Base-by-base conservation (phyloP, 2,329 filamentous ascomycete genomes). In the Cordyceps fumosorosea region DNA sequence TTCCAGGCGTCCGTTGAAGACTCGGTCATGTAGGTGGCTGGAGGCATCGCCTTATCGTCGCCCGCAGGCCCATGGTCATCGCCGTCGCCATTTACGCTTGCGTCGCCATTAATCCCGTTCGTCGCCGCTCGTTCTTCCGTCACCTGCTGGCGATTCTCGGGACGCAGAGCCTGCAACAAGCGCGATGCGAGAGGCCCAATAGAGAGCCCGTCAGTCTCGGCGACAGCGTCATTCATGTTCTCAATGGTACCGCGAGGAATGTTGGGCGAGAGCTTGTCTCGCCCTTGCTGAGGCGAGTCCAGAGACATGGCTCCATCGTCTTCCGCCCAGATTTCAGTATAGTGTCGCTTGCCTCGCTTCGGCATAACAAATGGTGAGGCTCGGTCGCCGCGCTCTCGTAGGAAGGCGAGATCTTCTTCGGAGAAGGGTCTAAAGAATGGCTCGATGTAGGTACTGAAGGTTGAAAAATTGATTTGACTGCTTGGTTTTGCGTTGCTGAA, bases 401-500 rank as follows among this genome's bases (percentile, higher is more conserved):
- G 76, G 72, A 97, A 99, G 0, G 91, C 91, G 52, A 97, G 84
- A 71, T 99, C 95, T 72, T 99, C 95, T 71, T 99, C 95, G 0
- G 89, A 90, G 68, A 96, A 89, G 0, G 89, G 87, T 6, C 93
- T 86, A 66, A 97, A 95, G 76, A 90, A 98, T 0, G 93, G 91
- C 66, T 99, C 95, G 60, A 96, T 84, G 71, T 95, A 96, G 6
- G 89, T 87, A n/a, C 89, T 88, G 74, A 99, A 99, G 1, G 93
- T 96, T 62, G 86, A 89, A 66, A 95, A 95, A 72, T 90, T 93
- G 73, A 98, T 95, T 78, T 99, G 95, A 69, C 93, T 96, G 22
- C 88, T 88, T 5, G 93, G 92, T 73, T 98, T 99, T 40, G 91
- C 89, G 71, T 86, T 96, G 72, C 91, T 97, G 70, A 97, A 98